phyloP scores from a whole-genome alignment of 306 rosid genomes.

The Dalbergia cochinchinensis region DNA sequence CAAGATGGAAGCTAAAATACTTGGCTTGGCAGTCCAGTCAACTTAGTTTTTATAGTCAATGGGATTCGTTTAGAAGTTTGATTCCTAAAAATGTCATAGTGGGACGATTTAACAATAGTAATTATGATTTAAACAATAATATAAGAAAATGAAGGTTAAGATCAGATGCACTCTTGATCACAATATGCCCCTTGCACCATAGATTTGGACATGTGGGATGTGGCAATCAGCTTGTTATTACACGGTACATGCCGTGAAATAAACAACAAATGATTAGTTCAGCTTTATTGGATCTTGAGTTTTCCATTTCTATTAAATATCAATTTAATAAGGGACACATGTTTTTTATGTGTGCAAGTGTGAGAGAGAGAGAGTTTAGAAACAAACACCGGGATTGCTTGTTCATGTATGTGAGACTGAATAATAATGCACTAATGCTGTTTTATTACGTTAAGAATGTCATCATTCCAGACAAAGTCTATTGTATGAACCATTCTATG shows the following conservation, averaged over 20 bases:
- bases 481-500: neutral
- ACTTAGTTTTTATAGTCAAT: slow-evolving; percentile 51
- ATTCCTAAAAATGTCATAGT: slow-evolving; percentile 34
- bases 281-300: slow-evolving; percentile 49
- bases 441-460: slow-evolving; percentile 25
- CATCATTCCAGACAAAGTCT: neutral
- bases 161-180: slow-evolving; percentile 41
- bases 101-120: slow-evolving; percentile 26
- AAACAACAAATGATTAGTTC: slow-evolving; percentile 53
- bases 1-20: slow-evolving; percentile 33
- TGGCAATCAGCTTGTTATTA: slow-evolving; percentile 9
- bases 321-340: slow-evolving; percentile 25
- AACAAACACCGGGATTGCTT: slow-evolving; percentile 2
- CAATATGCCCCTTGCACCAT: slow-evolving; percentile 31
- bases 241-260: slow-evolving; percentile 42
- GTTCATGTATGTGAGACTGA: neutral
- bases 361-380: neutral
- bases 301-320: slow-evolving; percentile 23
- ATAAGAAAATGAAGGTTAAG: slow-evolving; percentile 35
- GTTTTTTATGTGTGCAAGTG: slow-evolving; percentile 10
- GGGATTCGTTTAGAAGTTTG: slow-evolving; percentile 40
- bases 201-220: slow-evolving; percentile 38
- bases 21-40: slow-evolving; percentile 39
- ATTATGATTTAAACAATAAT: neutral
- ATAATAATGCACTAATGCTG: neutral